These are phyloP conservation scores for Candida awuae DNA, from an alignment of 805 yeast species.

Conservation along the genomic window DNA sequence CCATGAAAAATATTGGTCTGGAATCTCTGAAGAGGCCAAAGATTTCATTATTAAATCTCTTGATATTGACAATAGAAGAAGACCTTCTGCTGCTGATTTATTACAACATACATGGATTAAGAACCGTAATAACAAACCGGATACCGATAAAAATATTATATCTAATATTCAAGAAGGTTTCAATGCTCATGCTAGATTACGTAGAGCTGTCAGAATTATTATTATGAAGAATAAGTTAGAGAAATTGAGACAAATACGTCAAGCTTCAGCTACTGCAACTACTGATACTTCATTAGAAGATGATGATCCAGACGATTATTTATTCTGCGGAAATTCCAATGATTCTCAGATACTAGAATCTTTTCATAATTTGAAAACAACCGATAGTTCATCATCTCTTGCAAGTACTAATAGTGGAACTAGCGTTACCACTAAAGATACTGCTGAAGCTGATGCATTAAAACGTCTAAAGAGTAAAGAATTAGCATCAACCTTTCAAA, in stretches of 20 bases:
- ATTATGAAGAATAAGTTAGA: slow-evolving; percentile 71
- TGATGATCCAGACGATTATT: slow-evolving; percentile 27
- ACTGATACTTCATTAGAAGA: slow-evolving; percentile 16
- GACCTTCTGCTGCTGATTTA: slow-evolving; percentile 64
- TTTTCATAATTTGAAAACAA: slow-evolving; percentile 15
- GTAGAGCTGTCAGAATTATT: slow-evolving; percentile 79
- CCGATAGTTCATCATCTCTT: neutral
- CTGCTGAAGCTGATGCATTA: neutral
- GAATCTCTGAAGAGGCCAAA: slow-evolving; percentile 73
- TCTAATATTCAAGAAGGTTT: slow-evolving; percentile 75
- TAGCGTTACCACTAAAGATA: neutral
- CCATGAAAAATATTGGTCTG: slow-evolving; percentile 81
- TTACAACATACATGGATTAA: slow-evolving; percentile 72
- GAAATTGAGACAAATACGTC: slow-evolving; percentile 56
- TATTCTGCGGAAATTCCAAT: slow-evolving; percentile 28
- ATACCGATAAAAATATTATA: slow-evolving; percentile 48
- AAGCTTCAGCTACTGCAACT: slow-evolving; percentile 37
- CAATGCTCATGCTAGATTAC: slow-evolving; percentile 76
- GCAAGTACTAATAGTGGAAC: neutral
- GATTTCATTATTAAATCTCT: slow-evolving; percentile 66
- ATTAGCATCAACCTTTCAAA: slow-evolving; percentile 25
- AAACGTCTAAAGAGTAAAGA: slow-evolving; percentile 19
- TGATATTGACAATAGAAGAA: slow-evolving; percentile 53
- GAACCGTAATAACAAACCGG: slow-evolving; percentile 26
- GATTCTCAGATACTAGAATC: slow-evolving; percentile 36